Base-by-base conservation (phyloP, 2,329 filamentous ascomycete genomes). In the Claviceps paspali region DNA sequence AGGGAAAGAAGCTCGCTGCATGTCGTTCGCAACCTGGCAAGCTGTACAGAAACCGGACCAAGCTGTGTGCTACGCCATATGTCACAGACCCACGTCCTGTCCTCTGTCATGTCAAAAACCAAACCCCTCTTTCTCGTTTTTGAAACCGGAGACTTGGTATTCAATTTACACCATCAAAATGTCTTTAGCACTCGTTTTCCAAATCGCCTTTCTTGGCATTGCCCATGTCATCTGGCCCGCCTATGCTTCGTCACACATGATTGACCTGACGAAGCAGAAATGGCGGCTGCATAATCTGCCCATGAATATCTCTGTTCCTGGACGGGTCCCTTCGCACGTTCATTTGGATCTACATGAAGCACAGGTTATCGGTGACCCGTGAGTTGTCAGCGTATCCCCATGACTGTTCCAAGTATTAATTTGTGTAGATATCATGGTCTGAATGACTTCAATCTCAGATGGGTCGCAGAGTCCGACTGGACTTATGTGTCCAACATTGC, bases 381-480 rank as follows among this genome's bases (percentile, higher is more conserved):
- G 40, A 18, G 45, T 37, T 21, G 33, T 32, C 30, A 24, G 4
- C 26, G 22, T 34, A 35, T 38, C 26, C 17, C 5, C 4, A 39
- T 43, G 38, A 29, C 3, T 22, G 14, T 15, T 4, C 2, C 9
- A 11, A 17, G 5, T 7, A 26, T 12, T 41, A 55, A 37, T 23
- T 42, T 4, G 14, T 14, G 6, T 12, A 38, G 63, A 33, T 66
- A 73, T 39, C 64, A 64, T 45, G 71, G 68, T 2, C 52, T 73
- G 1, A 76, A 75, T 41, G 71, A 77, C 45, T 73, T 75, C 46
- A 59, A 74, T 38, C 59, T 73, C 12, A 64, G 71, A 18, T 78
- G 73, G 72, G 60, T 79, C 19, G 61, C 41, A 11, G 36, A 39
- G 9, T 40, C 44, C 62, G n/a, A 77, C 47, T 79, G 74, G 73